Evolutionary conservation across 129 eudicot genomes (phyloP).

Genomic region (Scalesia atractyloides): DNA sequence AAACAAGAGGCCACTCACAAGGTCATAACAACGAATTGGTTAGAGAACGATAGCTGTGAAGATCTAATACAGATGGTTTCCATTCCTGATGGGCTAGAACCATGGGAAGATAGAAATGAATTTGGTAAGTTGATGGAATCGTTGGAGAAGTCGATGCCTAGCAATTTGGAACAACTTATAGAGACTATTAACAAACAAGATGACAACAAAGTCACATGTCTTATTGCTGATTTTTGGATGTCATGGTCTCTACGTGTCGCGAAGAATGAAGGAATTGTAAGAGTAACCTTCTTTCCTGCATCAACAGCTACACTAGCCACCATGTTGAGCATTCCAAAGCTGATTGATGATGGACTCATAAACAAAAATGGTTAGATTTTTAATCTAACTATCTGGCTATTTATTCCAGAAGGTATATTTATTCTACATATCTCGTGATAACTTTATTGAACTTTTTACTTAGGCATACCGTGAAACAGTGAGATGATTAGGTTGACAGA

Average conservation of each 20-base stretch:
- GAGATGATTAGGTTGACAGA: conserved; percentile 49
- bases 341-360: conserved; percentile 50
- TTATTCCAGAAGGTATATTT: no score
- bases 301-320: conserved; percentile 39
- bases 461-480: conserved; percentile 36
- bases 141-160: conserved; percentile 29
- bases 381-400: no score
- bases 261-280: conserved; percentile 33
- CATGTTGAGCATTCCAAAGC: conserved; percentile 18
- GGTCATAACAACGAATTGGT: conserved; percentile 27
- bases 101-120: conserved; percentile 55
- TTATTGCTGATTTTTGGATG: conserved; percentile 47
- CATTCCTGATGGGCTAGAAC: conserved; percentile 60
- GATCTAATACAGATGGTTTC: conserved; percentile 37
- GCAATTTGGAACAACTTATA: conserved; percentile 38
- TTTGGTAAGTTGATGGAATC: conserved; percentile 24
- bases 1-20: conserved; percentile 50
- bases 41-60: conserved; percentile 19
- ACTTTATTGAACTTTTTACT: no score
- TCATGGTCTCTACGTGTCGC: conserved; percentile 51
- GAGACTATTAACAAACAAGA: conserved; percentile 34
- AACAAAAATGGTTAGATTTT: conserved; percentile 44
- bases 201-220: conserved; percentile 31
- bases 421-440: no score
- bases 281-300: conserved; percentile 50